A percentile compares a stretch with the other conserved stretches of the same genome.
Evolutionary conservation across 345 rosid species (phyloP).

Genomic region (Brassica nigra): DNA sequence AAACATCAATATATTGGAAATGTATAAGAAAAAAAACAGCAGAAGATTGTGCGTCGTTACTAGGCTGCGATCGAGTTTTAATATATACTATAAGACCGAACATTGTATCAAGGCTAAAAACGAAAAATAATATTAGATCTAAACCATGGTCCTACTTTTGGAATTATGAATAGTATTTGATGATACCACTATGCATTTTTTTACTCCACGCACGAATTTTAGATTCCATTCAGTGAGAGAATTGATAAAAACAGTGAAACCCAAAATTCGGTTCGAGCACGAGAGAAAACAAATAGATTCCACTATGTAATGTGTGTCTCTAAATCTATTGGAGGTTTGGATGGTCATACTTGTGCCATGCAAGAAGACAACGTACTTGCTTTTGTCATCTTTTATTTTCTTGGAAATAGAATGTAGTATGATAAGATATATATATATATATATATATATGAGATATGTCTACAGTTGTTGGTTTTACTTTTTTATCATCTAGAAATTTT

Average conservation of each 20-base stretch:
- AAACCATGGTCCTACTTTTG: not conserved
- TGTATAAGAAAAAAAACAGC: not conserved
- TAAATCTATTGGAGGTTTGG: constrained; percentile 27
- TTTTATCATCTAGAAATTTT: not conserved
- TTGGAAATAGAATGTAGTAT: constrained; percentile 15
- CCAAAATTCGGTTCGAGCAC: not conserved
- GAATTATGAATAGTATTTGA: constrained; percentile 2
- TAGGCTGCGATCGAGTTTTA: not conserved
- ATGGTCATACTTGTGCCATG: constrained; percentile 36
- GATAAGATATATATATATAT: constrained; percentile 4
- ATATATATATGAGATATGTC: not conserved
- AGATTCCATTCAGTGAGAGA: constrained; percentile 16
- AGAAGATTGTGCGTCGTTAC: constrained; percentile 11
- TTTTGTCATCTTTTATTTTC: constrained; percentile 20
- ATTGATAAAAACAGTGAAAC: not conserved
- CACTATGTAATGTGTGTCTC: constrained; percentile 4
- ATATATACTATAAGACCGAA: not conserved
- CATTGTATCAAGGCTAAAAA: constrained; percentile 15
- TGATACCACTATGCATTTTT: constrained; percentile 15
- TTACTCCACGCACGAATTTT: constrained; percentile 5
- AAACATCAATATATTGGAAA: not conserved
- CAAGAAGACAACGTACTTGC: constrained; percentile 29
- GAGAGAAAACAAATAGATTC: not conserved
- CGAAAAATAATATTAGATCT: not conserved
- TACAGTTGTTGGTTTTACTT: not conserved